Evolutionary conservation across 148 eudicot species (phyloP).

Genomic region (Vaccinium myrtillus): DNA sequence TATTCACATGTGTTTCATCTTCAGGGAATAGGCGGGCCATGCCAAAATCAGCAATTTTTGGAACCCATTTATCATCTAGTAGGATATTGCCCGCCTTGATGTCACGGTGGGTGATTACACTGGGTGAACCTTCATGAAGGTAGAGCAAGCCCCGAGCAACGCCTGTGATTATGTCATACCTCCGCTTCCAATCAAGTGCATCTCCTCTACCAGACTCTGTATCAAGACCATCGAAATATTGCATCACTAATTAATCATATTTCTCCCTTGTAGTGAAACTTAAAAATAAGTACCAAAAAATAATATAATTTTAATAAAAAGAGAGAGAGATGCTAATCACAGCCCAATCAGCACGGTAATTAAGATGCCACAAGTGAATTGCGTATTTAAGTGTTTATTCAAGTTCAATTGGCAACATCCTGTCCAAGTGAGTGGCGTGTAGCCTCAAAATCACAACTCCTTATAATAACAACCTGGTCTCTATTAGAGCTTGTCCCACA

Average conservation of each 20-base stretch:
- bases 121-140: constrained; percentile 77
- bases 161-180: constrained; percentile 61
- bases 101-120: constrained; percentile 80
- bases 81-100: constrained; percentile 84
- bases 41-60: constrained; percentile 96
- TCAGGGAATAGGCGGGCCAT: constrained; percentile 87
- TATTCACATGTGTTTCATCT: constrained; percentile 79
- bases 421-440: neutral
- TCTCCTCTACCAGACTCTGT: constrained; percentile 48
- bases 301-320: neutral
- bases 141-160: constrained; percentile 72
- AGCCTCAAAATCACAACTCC: neutral
- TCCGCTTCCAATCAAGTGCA: constrained; percentile 67
- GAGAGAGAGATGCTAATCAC: neutral
- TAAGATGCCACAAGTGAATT: neutral
- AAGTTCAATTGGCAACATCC: neutral
- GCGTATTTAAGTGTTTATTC: too few species aligned
- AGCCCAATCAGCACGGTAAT: neutral
- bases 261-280: neutral
- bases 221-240: constrained; percentile 9
- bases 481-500: too few species aligned
- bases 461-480: too few species aligned
- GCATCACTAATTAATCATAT: neutral
- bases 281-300: neutral
- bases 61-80: constrained; percentile 79